Evolutionary conservation across 768 basidiomycete species (phyloP).

Genomic region (Coprinellus micaceus): DNA sequence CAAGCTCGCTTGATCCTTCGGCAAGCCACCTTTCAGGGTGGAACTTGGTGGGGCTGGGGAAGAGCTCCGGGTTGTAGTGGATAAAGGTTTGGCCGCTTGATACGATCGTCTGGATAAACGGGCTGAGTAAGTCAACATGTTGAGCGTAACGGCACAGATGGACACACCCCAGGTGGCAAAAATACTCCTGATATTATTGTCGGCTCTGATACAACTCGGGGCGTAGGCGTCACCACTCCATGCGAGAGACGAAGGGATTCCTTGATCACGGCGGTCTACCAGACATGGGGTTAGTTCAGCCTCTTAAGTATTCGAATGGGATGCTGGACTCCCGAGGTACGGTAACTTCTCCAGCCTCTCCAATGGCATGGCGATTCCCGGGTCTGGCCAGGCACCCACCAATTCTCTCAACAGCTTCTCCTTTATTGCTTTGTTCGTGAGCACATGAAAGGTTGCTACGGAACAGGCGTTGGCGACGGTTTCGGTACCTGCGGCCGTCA

Average conservation of each 20-base stretch:
- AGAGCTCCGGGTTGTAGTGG: conserved; percentile 36
- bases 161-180: background rate
- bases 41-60: conserved; percentile 36
- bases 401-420: conserved; percentile 29
- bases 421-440: conserved; percentile 29
- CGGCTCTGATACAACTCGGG: conserved; percentile 31
- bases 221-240: conserved; percentile 35
- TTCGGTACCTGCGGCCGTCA: conserved; percentile 42
- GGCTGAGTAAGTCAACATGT: background rate
- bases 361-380: conserved; percentile 23
- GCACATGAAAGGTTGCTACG: conserved; percentile 33
- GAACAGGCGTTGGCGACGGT: conserved; percentile 40
- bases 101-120: conserved; percentile 38
- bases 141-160: background rate
- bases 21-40: conserved; percentile 42
- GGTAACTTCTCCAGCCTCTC: conserved; percentile 43
- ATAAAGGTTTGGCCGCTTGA: conserved; percentile 37
- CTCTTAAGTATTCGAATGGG: too few species aligned
- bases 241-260: conserved; percentile 42
- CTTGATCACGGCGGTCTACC: conserved; percentile 44
- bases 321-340: conserved; percentile 41
- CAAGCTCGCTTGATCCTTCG: conserved; percentile 31
- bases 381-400: conserved; percentile 39
- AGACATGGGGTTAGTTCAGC: too few species aligned
- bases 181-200: background rate